These are phyloP conservation scores for Pascua guehoae DNA, from an alignment of 1,284 basidiomycete species.

Conservation along the genomic window DNA sequence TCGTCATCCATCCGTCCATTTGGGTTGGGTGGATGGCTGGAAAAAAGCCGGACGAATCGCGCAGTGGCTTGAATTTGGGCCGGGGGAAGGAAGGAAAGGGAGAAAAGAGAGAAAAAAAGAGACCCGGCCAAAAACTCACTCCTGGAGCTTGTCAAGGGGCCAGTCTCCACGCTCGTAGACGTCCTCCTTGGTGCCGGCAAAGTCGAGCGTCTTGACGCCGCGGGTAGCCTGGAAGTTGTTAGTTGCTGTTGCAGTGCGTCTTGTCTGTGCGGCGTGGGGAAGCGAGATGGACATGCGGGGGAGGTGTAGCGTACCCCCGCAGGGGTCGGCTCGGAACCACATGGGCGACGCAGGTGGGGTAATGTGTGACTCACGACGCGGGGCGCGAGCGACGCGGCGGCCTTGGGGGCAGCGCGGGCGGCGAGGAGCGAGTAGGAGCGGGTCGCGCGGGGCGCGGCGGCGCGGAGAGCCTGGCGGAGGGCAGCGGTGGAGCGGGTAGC, in stretches of 20 bases:
- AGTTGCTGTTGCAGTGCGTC: neutral
- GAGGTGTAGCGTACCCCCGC: neutral
- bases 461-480: slow-evolving; percentile 51
- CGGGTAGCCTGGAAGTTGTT: slow-evolving; percentile 52
- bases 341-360: neutral
- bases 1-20: neutral
- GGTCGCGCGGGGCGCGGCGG: slow-evolving; percentile 41
- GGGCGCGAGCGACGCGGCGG: slow-evolving; percentile 31
- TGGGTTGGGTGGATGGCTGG: neutral
- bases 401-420: slow-evolving; percentile 51
- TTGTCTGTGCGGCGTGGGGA: neutral
- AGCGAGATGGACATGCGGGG: too few species aligned
- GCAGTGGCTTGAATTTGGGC: too few species aligned
- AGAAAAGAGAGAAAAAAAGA: neutral
- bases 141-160: slow-evolving; percentile 95
- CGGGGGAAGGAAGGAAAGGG: neutral
- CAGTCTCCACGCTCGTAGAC: slow-evolving; percentile 98
- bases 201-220: slow-evolving; percentile 96
- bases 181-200: slow-evolving; percentile 90
- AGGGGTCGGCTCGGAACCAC: too few species aligned
- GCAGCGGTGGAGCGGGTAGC: slow-evolving; percentile 44
- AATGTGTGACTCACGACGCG: slow-evolving; percentile 38
- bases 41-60: neutral
- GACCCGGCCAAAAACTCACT: slow-evolving; percentile 48
- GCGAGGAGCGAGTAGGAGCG: slow-evolving; percentile 72